Evolutionary conservation across 2,329 filamentous ascomycete species (phyloP), one percentile per base, ranked within the genome.

Genomic region (Alternaria atra): DNA sequence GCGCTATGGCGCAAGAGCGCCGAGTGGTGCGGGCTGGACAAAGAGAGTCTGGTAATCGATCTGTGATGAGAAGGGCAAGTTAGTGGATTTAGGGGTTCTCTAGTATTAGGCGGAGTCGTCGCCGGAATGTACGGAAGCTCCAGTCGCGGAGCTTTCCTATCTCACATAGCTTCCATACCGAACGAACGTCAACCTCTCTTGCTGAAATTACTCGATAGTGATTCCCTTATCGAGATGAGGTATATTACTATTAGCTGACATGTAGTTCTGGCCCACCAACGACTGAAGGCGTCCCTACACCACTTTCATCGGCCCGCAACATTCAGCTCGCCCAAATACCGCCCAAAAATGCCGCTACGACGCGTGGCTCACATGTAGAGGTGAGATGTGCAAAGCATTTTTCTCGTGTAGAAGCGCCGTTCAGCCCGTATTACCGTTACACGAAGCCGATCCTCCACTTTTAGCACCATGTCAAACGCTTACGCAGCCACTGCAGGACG

Each of bases 1-100:
- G 60, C 17, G 13, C 25, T 81, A 15, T 81, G 80, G 79, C 29
- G 27, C 6, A 75, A 76, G 65, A 80, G 64, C 25, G 30, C 75
- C 6, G 64, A 77, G 52, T 82, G 78, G 79, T 58, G 61, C 37
- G 51, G 29, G n/a, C 34, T 72, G 2, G 40, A 32, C 17, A 32
- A 48, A 23, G 48, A 51, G 13, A 60, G 65, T 56, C 61, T 58
- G 2, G 46, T 57, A 4, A 37, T 72, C 15, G 35, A 30, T 9
- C 35, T 67, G 30, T 63, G 43, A 58, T 15, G 46, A 17, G 32
- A 23, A n/a, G 23, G 20, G 23, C 12, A 17, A 46, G 32, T 8
- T 35, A 25, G 23, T 32, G 15, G 20, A n/a, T 23, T 32, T 34
- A 13, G 52, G 30, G 12, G 52, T 30, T 54, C 20, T 17, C 12